phyloP scores from a whole-genome alignment of 352 stramenopile genomes.

The Plasmopara halstedii region DNA sequence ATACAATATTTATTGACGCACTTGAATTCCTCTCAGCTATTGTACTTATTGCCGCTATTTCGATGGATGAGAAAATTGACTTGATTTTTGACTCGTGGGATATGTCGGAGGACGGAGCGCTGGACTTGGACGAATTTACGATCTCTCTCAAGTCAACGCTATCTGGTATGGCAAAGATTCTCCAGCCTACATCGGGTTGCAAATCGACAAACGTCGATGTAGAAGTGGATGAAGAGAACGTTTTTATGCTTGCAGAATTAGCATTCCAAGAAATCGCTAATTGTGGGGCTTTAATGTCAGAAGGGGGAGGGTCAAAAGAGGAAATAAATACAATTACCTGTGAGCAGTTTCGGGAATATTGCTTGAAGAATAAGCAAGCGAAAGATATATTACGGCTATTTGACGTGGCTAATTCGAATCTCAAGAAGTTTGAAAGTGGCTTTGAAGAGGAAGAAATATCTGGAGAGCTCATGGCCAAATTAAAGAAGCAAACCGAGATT shows the following conservation, averaged over 20 bases:
- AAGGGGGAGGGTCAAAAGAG: slow-evolving; percentile 8
- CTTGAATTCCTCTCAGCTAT: slow-evolving; percentile 76
- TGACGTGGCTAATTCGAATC: slow-evolving; percentile 30
- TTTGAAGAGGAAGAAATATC: slow-evolving; percentile 4
- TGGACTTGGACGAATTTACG: slow-evolving; percentile 81
- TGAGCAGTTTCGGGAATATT: slow-evolving; percentile 74
- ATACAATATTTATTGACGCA: slow-evolving; percentile 41
- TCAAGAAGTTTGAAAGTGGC: slow-evolving; percentile 1
- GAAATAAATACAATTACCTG: slow-evolving; percentile 47
- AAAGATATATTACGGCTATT: slow-evolving; percentile 61
- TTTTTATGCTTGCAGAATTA: slow-evolving; percentile 49
- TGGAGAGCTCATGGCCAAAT: slow-evolving; percentile 7
- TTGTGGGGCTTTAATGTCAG: slow-evolving; percentile 14
- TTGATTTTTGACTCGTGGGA: slow-evolving; percentile 83
- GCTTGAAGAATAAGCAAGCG: slow-evolving; percentile 48
- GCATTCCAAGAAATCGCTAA: slow-evolving; percentile 66
- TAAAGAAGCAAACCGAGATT: slow-evolving; percentile 11
- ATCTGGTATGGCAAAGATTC: slow-evolving; percentile 53
- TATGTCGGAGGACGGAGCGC: slow-evolving; percentile 71
- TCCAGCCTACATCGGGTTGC: slow-evolving; percentile 23
- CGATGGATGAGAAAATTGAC: slow-evolving; percentile 74
- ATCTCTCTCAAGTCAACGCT: slow-evolving; percentile 84
- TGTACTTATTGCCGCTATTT: slow-evolving; percentile 47
- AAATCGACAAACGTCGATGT: not conserved
- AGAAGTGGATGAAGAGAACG: slow-evolving; percentile 54